These are phyloP conservation scores for Puccinia novopanici DNA, from an alignment of 1,284 basidiomycete species.

Conservation along the genomic window DNA sequence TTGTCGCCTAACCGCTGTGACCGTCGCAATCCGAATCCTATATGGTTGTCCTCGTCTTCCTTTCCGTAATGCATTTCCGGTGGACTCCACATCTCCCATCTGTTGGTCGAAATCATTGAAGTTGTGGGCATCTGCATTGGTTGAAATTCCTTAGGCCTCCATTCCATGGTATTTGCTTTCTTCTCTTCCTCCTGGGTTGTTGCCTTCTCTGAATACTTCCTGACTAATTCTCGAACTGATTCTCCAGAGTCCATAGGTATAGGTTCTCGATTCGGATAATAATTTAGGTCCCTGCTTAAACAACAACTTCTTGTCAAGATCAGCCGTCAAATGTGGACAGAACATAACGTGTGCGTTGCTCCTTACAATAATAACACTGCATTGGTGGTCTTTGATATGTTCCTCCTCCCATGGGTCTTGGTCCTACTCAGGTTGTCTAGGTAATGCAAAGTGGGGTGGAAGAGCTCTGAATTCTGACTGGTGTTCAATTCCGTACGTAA, in stretches of 20 bases:
- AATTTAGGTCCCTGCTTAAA: neutral
- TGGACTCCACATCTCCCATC: conserved; percentile 9
- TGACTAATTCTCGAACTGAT: neutral
- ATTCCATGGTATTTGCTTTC: neutral
- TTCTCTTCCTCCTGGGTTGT: neutral
- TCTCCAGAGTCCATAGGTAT: neutral
- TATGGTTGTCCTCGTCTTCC: neutral
- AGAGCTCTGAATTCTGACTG: neutral
- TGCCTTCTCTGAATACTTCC: neutral
- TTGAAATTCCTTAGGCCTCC: neutral
- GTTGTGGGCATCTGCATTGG: neutral
- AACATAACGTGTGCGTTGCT: neutral
- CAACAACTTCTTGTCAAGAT: neutral
- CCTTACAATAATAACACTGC: conserved; percentile 1
- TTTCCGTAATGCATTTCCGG: neutral
- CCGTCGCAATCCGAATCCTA: neutral
- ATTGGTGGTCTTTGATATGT: neutral
- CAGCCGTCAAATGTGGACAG: neutral
- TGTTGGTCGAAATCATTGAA: neutral
- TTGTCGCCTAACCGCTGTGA: neutral
- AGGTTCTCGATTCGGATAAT: neutral
- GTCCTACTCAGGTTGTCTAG: neutral
- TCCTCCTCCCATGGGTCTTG: neutral
- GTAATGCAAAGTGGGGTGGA: neutral
- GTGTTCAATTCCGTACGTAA: neutral